These are phyloP conservation scores for Rosa chinensis DNA, from an alignment of 306 rosid genomes.

Conservation along the genomic window DNA sequence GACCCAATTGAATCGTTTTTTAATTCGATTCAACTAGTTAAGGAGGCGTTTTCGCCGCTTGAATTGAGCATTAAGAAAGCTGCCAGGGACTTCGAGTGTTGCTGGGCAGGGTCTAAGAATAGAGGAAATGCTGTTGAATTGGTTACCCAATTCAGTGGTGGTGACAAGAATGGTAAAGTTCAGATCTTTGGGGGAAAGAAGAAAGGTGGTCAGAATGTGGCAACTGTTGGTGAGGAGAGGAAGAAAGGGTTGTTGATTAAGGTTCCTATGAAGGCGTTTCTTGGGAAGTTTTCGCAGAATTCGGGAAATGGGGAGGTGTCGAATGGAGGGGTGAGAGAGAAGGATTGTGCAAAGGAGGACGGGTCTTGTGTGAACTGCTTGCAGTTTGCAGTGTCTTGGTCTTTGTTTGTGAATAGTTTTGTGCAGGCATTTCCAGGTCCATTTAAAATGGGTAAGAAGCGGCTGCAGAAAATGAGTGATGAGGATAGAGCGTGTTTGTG, in stretches of 20 bases:
- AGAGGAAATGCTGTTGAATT: conserved; percentile 46
- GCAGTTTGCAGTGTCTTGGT: conserved; percentile 79
- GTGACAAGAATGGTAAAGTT: conserved; percentile 41
- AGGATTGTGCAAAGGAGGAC: conserved; percentile 49
- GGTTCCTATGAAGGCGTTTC: conserved; percentile 65
- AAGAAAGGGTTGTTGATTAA: conserved; percentile 59
- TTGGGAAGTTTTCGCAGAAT: conserved; percentile 64
- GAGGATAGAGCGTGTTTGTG: conserved; percentile 53
- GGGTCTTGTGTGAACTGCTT: conserved; percentile 74
- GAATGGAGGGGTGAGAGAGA: conserved; percentile 29
- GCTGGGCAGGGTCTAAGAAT: conserved; percentile 63
- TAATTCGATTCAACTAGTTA: conserved; percentile 77
- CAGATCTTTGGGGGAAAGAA: conserved; percentile 67
- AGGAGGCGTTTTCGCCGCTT: conserved; percentile 74
- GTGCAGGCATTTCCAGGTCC: conserved; percentile 84
- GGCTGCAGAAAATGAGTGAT: conserved; percentile 55
- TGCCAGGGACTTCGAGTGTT: conserved; percentile 83
- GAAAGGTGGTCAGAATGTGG: conserved; percentile 42
- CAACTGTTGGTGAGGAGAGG: conserved; percentile 43
- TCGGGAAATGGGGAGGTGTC: conserved; percentile 42
- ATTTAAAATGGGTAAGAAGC: conserved; percentile 69
- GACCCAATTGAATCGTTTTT: conserved; percentile 86
- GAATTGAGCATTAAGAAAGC: conserved; percentile 77
- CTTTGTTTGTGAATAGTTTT: conserved; percentile 63
- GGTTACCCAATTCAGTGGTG: conserved; percentile 48